A percentile compares a stretch with the other conserved stretches of the same genome.
phyloP scores from a whole-genome alignment of 1,139 yeast genomes.

The Nematodospora anomalae region DNA sequence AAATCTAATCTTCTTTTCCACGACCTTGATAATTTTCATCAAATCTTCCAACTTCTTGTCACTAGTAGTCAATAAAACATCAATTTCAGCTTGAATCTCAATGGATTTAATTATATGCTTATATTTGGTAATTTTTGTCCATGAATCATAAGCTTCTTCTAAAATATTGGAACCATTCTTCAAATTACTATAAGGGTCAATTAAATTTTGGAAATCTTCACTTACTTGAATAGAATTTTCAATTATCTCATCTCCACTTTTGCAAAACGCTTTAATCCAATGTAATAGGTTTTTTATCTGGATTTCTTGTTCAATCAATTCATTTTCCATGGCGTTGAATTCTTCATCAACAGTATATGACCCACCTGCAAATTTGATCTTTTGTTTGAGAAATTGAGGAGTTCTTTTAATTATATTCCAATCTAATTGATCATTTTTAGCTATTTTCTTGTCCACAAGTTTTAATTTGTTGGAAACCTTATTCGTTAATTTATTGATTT shows the following conservation, averaged over 20 bases:
- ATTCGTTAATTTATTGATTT: slow-evolving; percentile 14
- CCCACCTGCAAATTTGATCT: slow-evolving; percentile 25
- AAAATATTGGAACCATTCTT: slow-evolving; percentile 7
- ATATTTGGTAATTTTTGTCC: slow-evolving; percentile 12
- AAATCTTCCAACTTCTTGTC: slow-evolving; percentile 22
- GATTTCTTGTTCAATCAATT: slow-evolving; percentile 10
- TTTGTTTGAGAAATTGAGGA: slow-evolving; percentile 35
- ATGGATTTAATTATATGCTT: slow-evolving; percentile 10
- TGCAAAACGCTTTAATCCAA: slow-evolving; percentile 13
- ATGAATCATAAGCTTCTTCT: slow-evolving; percentile 13
- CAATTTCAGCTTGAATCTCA: slow-evolving; percentile 8
- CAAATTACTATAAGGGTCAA: slow-evolving; percentile 28
- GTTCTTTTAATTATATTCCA: slow-evolving; percentile 30
- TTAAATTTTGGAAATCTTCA: slow-evolving; percentile 20
- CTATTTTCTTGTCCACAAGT: slow-evolving; percentile 17
- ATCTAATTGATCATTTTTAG: slow-evolving; percentile 20
- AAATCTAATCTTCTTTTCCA: slow-evolving; percentile 27
- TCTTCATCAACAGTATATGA: slow-evolving; percentile 39
- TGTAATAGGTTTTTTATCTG: slow-evolving; percentile 3
- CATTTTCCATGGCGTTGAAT: slow-evolving; percentile 29
- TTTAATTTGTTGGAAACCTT: slow-evolving; percentile 19
- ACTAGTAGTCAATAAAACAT: slow-evolving; percentile 3
- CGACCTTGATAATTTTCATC: slow-evolving; percentile 22
- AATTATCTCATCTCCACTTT: slow-evolving; percentile 15
- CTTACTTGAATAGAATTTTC: slow-evolving; percentile 21